Percentiles rank a stretch among this genome's conserved stretches.
Conservation (phyloP, 345 rosid genomes). For the Linum usitatissimum region DNA sequence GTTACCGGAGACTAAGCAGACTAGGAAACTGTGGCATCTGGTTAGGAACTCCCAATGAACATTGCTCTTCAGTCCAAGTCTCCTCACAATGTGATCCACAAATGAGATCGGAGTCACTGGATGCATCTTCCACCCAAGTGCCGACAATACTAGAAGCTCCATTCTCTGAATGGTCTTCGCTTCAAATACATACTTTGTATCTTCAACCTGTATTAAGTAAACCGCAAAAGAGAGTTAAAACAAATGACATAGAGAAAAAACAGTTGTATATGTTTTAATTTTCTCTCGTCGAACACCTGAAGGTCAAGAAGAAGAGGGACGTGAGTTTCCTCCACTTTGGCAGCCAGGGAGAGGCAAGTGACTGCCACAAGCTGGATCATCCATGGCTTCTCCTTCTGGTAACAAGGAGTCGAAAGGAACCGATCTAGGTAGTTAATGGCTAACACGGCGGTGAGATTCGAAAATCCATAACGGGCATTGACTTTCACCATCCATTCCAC, state of each 20-base stretch:
- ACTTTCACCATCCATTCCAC: conserved; percentile 23
- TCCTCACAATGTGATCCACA: conserved; percentile 21
- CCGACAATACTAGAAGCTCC: conserved; percentile 23
- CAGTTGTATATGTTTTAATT: background rate
- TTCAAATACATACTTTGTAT: conserved; percentile 19
- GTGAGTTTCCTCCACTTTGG: conserved; percentile 27
- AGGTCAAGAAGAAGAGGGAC: conserved; percentile 25
- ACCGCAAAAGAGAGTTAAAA: background rate
- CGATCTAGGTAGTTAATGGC: conserved; percentile 22
- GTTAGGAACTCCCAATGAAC: conserved; percentile 20
- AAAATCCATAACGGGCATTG: conserved; percentile 18
- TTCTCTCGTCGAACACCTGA: conserved; percentile 12
- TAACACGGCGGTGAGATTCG: conserved; percentile 17
- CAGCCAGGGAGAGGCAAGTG: conserved; percentile 28
- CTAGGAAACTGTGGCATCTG: conserved; percentile 20
- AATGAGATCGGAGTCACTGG: conserved; percentile 27
- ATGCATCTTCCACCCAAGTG: conserved; percentile 30
- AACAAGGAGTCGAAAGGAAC: conserved; percentile 14
- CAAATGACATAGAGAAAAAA: background rate
- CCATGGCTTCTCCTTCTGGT: conserved; percentile 21
- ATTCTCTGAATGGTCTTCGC: conserved; percentile 27
- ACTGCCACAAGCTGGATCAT: conserved; percentile 26
- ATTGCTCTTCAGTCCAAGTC: conserved; percentile 15
- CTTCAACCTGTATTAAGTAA: conserved; percentile 13
- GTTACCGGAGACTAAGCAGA: conserved; percentile 18